phyloP scores from a whole-genome alignment of 23 red algal species.

The Gracilaria gracilis region DNA sequence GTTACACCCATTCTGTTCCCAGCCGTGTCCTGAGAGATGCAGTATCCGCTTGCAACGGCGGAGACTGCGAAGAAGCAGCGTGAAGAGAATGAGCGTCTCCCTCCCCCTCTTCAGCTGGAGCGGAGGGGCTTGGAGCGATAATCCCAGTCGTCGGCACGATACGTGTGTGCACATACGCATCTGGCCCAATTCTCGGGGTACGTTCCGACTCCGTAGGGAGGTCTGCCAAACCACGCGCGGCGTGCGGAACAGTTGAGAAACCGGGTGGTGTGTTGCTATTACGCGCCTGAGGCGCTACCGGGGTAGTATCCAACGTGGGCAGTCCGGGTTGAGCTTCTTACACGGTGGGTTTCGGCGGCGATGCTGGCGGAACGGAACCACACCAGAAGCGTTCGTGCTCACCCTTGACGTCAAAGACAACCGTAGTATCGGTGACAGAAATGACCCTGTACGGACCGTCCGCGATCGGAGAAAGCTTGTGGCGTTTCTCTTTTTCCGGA shows the following conservation, averaged over 20 bases:
- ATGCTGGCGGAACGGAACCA: not conserved
- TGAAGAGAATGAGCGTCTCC: no score
- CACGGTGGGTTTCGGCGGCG: no score
- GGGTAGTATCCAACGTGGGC: not conserved
- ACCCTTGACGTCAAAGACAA: not conserved
- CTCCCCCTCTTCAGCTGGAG: not conserved
- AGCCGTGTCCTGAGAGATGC: no score
- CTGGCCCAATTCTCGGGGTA: no score
- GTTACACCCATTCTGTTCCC: no score
- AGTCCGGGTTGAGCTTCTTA: no score
- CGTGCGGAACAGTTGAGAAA: no score
- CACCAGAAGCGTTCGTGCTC: not conserved
- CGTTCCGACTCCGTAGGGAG: no score
- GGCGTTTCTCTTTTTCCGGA: not conserved
- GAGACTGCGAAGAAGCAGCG: not conserved
- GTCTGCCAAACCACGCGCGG: no score
- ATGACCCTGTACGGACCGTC: constrained; percentile 3
- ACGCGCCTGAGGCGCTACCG: no score
- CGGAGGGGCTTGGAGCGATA: not conserved
- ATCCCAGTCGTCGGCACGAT: not conserved
- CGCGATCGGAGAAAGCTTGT: constrained; percentile 15
- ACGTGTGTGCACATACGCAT: not conserved
- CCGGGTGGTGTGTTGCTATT: no score
- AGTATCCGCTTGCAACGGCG: not conserved
- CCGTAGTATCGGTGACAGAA: not conserved